Conservation (phyloP, 75 land plant genomes). For the Larix kaempferi region DNA sequence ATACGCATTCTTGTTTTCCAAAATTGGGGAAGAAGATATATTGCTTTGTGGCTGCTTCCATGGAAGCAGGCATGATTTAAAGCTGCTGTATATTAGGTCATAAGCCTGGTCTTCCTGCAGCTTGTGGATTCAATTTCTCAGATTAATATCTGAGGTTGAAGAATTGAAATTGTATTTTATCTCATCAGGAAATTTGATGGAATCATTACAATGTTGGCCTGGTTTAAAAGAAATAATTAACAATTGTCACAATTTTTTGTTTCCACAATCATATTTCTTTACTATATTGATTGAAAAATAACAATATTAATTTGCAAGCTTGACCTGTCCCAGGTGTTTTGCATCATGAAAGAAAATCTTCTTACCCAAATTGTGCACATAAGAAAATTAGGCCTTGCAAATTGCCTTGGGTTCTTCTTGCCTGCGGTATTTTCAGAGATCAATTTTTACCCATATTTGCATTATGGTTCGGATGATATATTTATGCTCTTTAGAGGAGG, state of each 20-base stretch:
- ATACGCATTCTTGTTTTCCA: background rate
- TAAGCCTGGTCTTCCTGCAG: background rate
- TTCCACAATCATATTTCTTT: background rate
- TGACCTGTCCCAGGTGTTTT: background rate
- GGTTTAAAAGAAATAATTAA: background rate
- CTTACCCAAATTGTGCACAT: background rate
- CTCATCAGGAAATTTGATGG: background rate
- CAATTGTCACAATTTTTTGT: background rate
- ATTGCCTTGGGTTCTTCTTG: background rate
- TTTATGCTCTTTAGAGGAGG: background rate
- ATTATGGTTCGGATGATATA: background rate
- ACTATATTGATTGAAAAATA: background rate
- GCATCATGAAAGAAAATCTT: background rate
- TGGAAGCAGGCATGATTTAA: background rate
- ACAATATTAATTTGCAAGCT: background rate
- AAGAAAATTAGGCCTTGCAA: background rate
- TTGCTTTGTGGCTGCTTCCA: background rate
- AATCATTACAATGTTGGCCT: conserved; percentile 7
- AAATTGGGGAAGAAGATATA: background rate
- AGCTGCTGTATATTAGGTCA: background rate
- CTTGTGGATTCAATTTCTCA: background rate
- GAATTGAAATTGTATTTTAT: conserved; percentile 4
- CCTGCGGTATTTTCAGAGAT: background rate
- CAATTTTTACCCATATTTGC: background rate
- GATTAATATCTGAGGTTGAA: conserved; percentile 7